Conservation (phyloP, 495 filamentous ascomycete genomes). For the Podospora comata region DNA sequence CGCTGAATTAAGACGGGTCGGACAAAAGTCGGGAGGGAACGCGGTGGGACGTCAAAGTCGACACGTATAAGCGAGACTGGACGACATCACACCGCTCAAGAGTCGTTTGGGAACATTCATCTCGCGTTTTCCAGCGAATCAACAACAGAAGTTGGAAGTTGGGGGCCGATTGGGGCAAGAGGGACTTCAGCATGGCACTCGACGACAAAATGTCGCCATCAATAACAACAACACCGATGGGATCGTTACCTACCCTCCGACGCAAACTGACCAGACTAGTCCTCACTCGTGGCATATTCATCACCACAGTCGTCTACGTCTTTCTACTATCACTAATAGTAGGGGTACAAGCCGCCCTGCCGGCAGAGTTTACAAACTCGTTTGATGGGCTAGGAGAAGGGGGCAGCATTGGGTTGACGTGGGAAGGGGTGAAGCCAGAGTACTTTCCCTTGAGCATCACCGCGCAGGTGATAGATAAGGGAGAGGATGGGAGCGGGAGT, state of each 20-base stretch:
- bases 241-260: not conserved
- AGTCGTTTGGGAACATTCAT: too few species aligned
- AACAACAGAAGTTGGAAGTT: too few species aligned
- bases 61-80: not conserved
- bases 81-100: not conserved
- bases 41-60: not conserved
- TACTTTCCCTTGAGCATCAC: conserved; percentile 34
- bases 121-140: too few species aligned
- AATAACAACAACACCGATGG: not conserved
- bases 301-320: conserved; percentile 10
- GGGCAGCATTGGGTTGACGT: conserved; percentile 28
- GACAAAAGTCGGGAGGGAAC: not conserved
- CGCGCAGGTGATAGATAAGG: conserved; percentile 32
- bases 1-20: not conserved
- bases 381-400: conserved; percentile 30
- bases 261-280: not conserved
- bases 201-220: not conserved
- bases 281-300: not conserved
- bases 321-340: conserved; percentile 4
- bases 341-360: conserved; percentile 4
- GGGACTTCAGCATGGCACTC: too few species aligned
- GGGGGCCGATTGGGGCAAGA: too few species aligned
- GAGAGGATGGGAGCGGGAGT: conserved; percentile 22
- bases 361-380: conserved; percentile 29
- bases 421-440: conserved; percentile 28